Evolutionary conservation across 2,329 filamentous ascomycete genomes (phyloP), one percentile per base, ranked within the genome.

Genomic region (Claviceps capensis): DNA sequence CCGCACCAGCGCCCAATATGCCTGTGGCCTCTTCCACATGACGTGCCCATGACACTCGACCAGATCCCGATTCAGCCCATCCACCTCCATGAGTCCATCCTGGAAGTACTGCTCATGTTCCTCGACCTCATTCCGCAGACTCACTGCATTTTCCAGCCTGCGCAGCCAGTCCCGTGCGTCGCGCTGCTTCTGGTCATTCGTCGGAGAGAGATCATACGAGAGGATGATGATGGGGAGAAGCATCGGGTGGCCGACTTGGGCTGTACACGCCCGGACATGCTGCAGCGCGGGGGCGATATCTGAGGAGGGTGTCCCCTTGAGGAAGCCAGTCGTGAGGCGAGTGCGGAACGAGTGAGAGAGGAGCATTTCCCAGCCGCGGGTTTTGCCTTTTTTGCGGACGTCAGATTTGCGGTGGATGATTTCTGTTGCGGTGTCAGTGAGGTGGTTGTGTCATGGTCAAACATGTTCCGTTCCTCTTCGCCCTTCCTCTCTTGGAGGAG

Each of bases 381-480:
- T 83, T 60, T 71, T 72, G 55, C 78, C 79, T 66, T 78, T 81
- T 62, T 83, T 83, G 49, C 77, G 76, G 37, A 83, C 79, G 59
- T 83, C 79, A n/a, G 77, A 81, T 64, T 83, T 83, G 57, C 80
- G 76, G 60, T 79, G 80, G 54, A 83, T 72, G 57, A 83, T 77
- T 59, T 83, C 75, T 78, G 9, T 34, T 34, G 37, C 8, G 37
- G 6, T 23, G 34, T 42, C 40, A 42, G 40, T 11, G 30, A 34
- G 2, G 30, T 30, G 26, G 7, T 8, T 30, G 26, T 11, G 30
- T 34, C 30, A 11, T 26, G 23, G 23, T 5, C 23, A 26, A 26
- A 7, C 23, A 26, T 26, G 23, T 23, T 23, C 4, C 4, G 3
- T 23, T 23, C 4, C 22, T 23, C 22, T 23, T 30, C 26, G 2